These are phyloP conservation scores for Neolentinus lepideus DNA, from an alignment of 1,284 basidiomycete genomes.

Conservation along the genomic window DNA sequence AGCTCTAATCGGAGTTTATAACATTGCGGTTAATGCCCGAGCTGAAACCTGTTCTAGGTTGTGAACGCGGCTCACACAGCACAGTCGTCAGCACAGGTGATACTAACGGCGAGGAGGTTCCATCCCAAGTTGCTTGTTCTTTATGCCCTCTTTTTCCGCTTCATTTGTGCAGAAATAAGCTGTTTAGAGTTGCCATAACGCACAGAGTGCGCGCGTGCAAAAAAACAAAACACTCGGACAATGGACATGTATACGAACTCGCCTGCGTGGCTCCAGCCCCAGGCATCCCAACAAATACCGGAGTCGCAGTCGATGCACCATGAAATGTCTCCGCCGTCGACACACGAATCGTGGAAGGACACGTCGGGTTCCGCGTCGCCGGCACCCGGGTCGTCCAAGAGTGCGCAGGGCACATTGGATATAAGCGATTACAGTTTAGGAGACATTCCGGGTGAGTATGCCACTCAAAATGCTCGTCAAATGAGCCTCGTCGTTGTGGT, in stretches of 20 bases:
- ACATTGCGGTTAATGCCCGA: not conserved
- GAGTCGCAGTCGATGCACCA: conserved; percentile 31
- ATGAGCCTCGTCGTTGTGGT: not conserved
- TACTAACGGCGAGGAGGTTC: conserved; percentile 9
- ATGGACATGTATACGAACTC: conserved; percentile 45
- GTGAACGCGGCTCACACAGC: conserved; percentile 2
- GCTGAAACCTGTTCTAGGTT: not conserved
- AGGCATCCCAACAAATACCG: conserved; percentile 26
- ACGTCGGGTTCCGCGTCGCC: conserved; percentile 21
- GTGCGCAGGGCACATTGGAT: conserved; percentile 27
- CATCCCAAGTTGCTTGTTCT: conserved; percentile 5
- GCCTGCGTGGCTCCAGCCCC: conserved; percentile 40
- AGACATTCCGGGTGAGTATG: conserved; percentile 28
- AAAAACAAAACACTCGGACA: conserved; percentile 32
- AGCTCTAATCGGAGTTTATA: conserved; percentile 13
- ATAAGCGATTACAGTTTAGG: conserved; percentile 33
- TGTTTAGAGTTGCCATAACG: conserved; percentile 41
- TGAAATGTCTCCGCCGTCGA: conserved; percentile 26
- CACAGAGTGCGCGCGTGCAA: conserved; percentile 36
- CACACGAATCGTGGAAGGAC: conserved; percentile 42
- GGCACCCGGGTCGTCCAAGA: conserved; percentile 17
- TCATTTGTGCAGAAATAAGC: conserved; percentile 44
- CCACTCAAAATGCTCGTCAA: conserved; percentile 4
- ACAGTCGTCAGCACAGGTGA: conserved; percentile 11
- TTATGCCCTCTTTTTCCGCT: conserved; percentile 25